Conservation (phyloP, 176 grass and related monocot genomes). For the Avena insularis region DNA sequence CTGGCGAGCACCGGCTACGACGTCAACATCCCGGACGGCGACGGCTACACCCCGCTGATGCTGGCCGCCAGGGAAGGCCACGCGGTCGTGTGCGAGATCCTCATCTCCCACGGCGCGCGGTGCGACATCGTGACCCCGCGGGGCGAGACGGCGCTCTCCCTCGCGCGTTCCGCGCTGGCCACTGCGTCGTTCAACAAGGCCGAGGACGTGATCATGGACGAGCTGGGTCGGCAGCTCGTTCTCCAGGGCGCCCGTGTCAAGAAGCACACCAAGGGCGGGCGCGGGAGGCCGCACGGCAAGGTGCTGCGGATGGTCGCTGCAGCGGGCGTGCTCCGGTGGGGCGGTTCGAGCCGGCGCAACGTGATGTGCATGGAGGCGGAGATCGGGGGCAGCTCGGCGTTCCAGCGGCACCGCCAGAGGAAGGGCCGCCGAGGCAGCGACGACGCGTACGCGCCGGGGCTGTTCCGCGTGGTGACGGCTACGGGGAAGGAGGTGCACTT, state of each 20-base stretch:
- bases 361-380: conserved; percentile 82
- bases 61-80: conserved; percentile 86
- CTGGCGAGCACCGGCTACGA: conserved; percentile 67
- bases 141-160: conserved; percentile 88
- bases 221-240: conserved; percentile 69
- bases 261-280: conserved; percentile 92
- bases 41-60: conserved; percentile 91
- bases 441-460: conserved; percentile 63
- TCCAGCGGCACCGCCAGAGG: conserved; percentile 62
- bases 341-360: conserved; percentile 63
- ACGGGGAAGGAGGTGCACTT: conserved; percentile 93
- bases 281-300: conserved; percentile 73
- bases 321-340: conserved; percentile 84
- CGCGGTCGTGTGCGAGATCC: conserved; percentile 61
- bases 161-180: conserved; percentile 57
- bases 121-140: conserved; percentile 51
- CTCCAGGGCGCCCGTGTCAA: conserved; percentile 57
- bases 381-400: conserved; percentile 71
- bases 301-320: conserved; percentile 62
- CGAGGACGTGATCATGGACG: conserved; percentile 74
- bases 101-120: conserved; percentile 71
- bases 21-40: conserved; percentile 71
- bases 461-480: conserved; percentile 84
- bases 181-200: conserved; percentile 55
- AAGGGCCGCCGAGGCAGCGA: conserved; percentile 30